Evolutionary conservation across 1,284 basidiomycete genomes (phyloP), one percentile per base, ranked within the genome.

Genomic region (Coriolopsis trogii): DNA sequence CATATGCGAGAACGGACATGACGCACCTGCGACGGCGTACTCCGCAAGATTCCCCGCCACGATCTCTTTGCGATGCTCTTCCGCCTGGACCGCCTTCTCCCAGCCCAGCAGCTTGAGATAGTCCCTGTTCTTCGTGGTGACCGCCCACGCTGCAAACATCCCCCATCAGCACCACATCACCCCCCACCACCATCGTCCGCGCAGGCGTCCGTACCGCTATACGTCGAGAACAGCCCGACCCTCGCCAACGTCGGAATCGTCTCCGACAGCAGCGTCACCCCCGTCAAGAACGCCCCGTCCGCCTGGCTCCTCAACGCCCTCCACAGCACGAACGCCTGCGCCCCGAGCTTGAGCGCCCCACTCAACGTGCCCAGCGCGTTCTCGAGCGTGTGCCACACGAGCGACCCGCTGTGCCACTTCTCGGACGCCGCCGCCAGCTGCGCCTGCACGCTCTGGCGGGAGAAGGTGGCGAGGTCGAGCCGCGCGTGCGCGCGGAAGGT

Each of bases 391-490:
- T 77, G 73, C 82, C 85, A 89, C 3, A 81, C 82, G 29, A 85
- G 74, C 38, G 75, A 79, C 26, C 75, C 9, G 9, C 70, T 23
- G 60, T 61, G 41, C 62, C 50, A 71, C 31, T 74, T 70, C 33
- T 71, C 70, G 1, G 72, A 70, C 8, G 79, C 74, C 15, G 79
- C 71, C 46, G 87, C 80, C 16, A 91, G 70, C 60, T 89, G 86
- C 23, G 79, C 72, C 59, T 83, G 81, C 6, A 89, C 73, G 7
- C 77, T 76, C 3, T 82, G 73, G 63, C 89, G 85, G 42, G 84
- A 78, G 59, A 79, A 90, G 0, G 89, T 89, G 2, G 89, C 86
- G 2, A 90, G 73, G 64, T 91, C 89, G 29, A 91, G 75, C 13
- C 89, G 79, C 18, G 81, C 80, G 63, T 84, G 78, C 9, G 85